Evolutionary conservation across 306 rosid genomes (phyloP), one percentile per base, ranked within the genome.

Genomic region (Pachyrhizus erosus): DNA sequence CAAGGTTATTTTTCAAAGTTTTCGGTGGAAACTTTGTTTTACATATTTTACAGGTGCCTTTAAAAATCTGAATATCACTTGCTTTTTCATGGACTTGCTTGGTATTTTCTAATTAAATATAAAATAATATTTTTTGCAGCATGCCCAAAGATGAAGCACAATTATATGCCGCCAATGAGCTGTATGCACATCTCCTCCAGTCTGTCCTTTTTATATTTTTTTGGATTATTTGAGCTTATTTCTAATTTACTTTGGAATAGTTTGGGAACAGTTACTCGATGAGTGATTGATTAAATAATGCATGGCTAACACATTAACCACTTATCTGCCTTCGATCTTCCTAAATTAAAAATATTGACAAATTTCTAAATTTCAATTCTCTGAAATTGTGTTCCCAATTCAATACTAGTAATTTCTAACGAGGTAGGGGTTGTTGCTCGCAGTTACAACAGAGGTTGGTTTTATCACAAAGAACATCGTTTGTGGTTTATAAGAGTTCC

Each of bases 61-160:
- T 79, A 15, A 73, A 73, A 71, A 40, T 21, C 48, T 76, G 20
- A 39, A 37, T 33, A 71, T 49, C 67, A 57, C 57, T 87, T 45
- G 5, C 51, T 21, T 40, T 24, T 15, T n/a, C 81, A 10, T 14
- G 17, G 14, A 48, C 37, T 15, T 17, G 76, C 54, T 49, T 42
- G 13, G 4, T 54, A 48, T 64, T 64, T 60, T 46, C 11, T 84
- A 55, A 66, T 54, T 37, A 66, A 61, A 57, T 52, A 10, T 27
- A 20, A 68, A 1, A 37, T 82, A 17, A 7, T 61, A 9, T 48
- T 37, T 74, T 82, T 60, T 89, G 86, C 92, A 96, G 99, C 82
- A 92, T 96, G 97, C 99, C 99, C 29, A 93, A 90, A 82, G 99
- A 96, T 60, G 98, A 92, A 86, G 97, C 97, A n/a, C 99, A 96